Evolutionary conservation across 2,329 filamentous ascomycete genomes (phyloP), one percentile per base, ranked within the genome.

Genomic region (Aspergillus persii): DNA sequence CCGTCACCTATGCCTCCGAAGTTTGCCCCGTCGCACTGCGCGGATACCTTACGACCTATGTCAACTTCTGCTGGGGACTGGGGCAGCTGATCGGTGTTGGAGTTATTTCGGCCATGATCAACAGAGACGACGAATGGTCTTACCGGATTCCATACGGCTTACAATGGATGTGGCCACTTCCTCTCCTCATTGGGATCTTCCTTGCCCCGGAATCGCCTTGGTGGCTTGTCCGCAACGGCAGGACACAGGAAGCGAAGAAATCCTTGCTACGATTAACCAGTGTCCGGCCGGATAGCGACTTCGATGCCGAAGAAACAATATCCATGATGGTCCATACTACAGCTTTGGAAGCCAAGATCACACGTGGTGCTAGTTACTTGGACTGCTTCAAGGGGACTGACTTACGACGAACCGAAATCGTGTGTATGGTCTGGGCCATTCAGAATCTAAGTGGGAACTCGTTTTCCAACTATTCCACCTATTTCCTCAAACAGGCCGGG

Each of bases 281-380:
- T 66, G 52, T 73, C 12, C 68, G 73, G 7, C 63, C 67, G 2
- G 87, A 91, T 61, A 88, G 86, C 0, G 84, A 89, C 61, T 93
- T 95, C 67, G 85, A 96, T 68, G 85, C 89, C 9, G 89, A 96
- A 62, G 91, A 95, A 76, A 95, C 91, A 0, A 82, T 96, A 53
- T 88, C 90, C 68, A 96, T 96, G 91, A 96, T 96, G 90, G 86
- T 92, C 1, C 91, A 96, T 71, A 96, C 92, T 0, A 93, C 90
- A 0, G 89, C 89, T 0, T 79, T 96, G 9, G 92, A 96, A 73
- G 83, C 90, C 70, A 81, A 86, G 74, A 89, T 92, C 55, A 92
- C 90, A 3, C 78, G 79, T 6, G 91, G 91, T 31, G 86, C 90
- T 5, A 87, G 82, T 55, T 96, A 95, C 74, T 76, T 84, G 67